Evolutionary conservation across 2,329 filamentous ascomycete species (phyloP).

Genomic region (Fusarium odoratissimum): DNA sequence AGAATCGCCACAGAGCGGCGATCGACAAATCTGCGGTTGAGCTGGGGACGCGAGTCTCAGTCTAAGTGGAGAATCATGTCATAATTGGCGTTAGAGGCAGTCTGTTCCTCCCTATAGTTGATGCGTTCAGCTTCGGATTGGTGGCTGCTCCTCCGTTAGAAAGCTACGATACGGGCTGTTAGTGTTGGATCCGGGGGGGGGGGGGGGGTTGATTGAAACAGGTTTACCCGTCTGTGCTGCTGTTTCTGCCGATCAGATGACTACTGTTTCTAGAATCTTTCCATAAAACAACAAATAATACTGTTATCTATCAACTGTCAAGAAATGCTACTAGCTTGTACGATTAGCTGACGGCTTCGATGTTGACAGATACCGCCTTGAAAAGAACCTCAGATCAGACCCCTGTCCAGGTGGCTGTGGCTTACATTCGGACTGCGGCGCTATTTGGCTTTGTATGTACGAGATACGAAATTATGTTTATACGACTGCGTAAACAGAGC

Average conservation of each 20-base stretch:
- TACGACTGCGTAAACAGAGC: background rate
- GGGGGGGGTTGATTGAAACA: background rate
- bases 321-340: background rate
- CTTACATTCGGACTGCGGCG: background rate
- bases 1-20: background rate
- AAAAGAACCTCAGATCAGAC: background rate
- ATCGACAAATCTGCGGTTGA: conserved; percentile 6
- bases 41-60: background rate
- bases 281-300: background rate
- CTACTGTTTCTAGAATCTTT: background rate
- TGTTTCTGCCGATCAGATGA: background rate
- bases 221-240: background rate
- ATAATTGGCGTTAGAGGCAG: background rate
- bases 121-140: background rate
- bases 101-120: background rate
- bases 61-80: conserved; percentile 6
- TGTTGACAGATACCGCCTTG: too few species aligned
- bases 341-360: background rate
- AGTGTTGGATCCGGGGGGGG: background rate
- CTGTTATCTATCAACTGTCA: background rate
- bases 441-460: background rate
- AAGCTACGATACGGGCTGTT: background rate
- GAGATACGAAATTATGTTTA: background rate
- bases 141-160: background rate
- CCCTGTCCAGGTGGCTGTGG: background rate